phyloP scores from a whole-genome alignment of 2,329 filamentous ascomycete genomes.

The Graphiopsis chlorocephala region DNA sequence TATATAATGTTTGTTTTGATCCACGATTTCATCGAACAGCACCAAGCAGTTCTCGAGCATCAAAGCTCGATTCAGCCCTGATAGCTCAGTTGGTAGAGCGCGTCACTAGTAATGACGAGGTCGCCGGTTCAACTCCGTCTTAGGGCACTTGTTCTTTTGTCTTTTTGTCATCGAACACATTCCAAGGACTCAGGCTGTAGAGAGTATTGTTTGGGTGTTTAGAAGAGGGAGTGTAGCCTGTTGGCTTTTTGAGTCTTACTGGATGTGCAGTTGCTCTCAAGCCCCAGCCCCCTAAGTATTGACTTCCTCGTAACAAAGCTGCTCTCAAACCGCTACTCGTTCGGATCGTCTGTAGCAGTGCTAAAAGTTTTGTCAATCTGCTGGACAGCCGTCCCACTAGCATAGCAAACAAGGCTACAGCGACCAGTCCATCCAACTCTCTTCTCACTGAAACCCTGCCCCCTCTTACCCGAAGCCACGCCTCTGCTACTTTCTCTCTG shows the following conservation, averaged over 20 bases:
- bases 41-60: not conserved
- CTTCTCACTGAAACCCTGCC: not conserved
- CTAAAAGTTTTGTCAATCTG: not conserved
- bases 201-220: not conserved
- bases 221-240: not conserved
- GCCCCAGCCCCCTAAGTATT: too few species aligned
- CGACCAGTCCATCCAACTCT: not conserved
- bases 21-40: not conserved
- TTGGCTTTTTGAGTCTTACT: too few species aligned
- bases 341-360: not conserved
- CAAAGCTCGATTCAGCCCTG: constrained; percentile 7
- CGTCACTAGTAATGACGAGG: constrained; percentile 18
- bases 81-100: constrained; percentile 18
- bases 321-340: not conserved
- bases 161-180: not conserved
- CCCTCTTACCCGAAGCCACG: not conserved
- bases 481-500: not conserved
- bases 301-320: too few species aligned
- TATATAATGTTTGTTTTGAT: not conserved
- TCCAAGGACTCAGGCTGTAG: not conserved
- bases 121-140: constrained; percentile 17
- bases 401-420: not conserved
- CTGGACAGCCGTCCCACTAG: not conserved
- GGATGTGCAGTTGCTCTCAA: too few species aligned
- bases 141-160: constrained; percentile 9